Evolutionary conservation across 352 stramenopile genomes (phyloP), one percentile per base, ranked within the genome.

Genomic region (Phytophthora litchii): DNA sequence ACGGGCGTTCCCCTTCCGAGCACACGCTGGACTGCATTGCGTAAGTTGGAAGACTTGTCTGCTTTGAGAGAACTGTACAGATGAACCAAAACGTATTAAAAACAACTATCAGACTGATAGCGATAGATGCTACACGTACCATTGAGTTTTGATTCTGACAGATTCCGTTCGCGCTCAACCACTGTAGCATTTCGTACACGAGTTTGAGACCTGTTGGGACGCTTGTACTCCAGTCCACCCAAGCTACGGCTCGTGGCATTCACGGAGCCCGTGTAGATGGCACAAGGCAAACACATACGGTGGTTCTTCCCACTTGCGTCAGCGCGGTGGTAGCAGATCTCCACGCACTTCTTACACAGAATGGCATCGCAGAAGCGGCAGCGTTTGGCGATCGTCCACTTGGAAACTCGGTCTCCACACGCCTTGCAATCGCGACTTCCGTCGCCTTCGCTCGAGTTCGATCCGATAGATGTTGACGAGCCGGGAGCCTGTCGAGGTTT

Each of bases 331-430:
- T 83, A 89, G 37, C 65, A 73, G 44, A 91, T 78, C 5, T 78
- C 60, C 9, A 78, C 66, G 47, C 81, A 91, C 14, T 61, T 71
- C 60, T 86, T 89, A 54, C 81, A 91, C 38, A 91, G 63, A 35
- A 87, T 58, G 41, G 71, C 75, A 29, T 87, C 55, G 57, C 80
- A 90, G 66, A 81, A 75, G 47, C 80, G 80, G 51, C 78, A 88
- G 51, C 69, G 74, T 49, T 81, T 83, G 27, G 69, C 76, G 13
- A 77, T 70, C 47, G 67, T 86, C 80, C 80, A 90, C 63, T 80
- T 83, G 50, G 80, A 90, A 1, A 88, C 67, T 35, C 65, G 72
- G 16, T 84, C 74, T 29, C 64, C 64, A 42, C 80, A 90, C 9
- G 76, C 72, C 23, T 76, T 79, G 37, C 80, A 88, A 38, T 67